Percentiles rank a stretch among this genome's conserved stretches.
phyloP scores from a whole-genome alignment of 495 filamentous ascomycete genomes.

The Aspergillus haitiensis region DNA sequence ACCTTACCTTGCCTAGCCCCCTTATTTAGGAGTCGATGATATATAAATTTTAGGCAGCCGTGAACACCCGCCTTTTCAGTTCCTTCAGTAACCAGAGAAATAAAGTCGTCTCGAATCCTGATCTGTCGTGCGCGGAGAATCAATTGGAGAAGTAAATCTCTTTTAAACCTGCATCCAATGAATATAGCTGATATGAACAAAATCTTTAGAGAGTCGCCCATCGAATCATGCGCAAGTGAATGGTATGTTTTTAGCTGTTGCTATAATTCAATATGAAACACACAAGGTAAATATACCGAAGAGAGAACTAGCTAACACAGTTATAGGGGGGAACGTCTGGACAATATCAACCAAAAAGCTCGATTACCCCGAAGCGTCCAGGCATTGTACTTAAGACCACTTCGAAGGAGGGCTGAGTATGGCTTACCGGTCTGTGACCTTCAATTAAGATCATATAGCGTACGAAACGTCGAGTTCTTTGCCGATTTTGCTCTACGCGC shows the following conservation, averaged over 20 bases:
- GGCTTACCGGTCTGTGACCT: constrained; percentile 85
- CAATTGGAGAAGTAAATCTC: neutral
- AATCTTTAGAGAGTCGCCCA: neutral
- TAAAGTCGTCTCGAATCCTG: neutral
- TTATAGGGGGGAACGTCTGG: constrained; percentile 40
- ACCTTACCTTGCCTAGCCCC: too few relatives aligned
- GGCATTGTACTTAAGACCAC: constrained; percentile 80
- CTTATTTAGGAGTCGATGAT: too few relatives aligned
- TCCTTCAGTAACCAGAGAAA: constrained; percentile 4
- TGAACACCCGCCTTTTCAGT: constrained; percentile 10
- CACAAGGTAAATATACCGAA: neutral
- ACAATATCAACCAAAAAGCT: constrained; percentile 37
- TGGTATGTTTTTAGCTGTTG: constrained; percentile 13
- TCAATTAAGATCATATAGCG: constrained; percentile 87
- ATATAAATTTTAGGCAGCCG: neutral
- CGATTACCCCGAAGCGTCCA: constrained; percentile 75
- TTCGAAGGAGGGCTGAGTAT: constrained; percentile 69
- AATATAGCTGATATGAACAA: too few relatives aligned
- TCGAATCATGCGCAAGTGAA: constrained; percentile 9
- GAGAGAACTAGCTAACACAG: constrained; percentile 19
- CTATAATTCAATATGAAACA: neutral
- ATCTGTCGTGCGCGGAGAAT: neutral
- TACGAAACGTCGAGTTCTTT: constrained; percentile 91
- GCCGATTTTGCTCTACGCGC: constrained; percentile 92
- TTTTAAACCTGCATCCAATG: neutral